These are phyloP conservation scores for Hyaloscypha hepaticicola DNA, from an alignment of 495 filamentous ascomycete species.

Conservation along the genomic window DNA sequence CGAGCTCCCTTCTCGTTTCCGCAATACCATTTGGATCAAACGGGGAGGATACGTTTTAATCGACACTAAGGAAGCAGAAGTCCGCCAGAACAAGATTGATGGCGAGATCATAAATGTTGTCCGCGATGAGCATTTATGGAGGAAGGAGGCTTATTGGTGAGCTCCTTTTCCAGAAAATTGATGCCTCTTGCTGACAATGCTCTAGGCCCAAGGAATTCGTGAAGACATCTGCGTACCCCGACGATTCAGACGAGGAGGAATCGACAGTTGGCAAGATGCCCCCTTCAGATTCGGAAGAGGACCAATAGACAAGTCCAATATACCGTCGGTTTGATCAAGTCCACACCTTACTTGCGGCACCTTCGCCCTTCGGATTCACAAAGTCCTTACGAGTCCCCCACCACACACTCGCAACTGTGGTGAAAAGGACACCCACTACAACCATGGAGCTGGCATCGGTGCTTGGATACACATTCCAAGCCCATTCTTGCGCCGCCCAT, in stretches of 20 bases:
- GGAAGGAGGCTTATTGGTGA: constrained; percentile 87
- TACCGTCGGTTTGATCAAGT: constrained; percentile 22
- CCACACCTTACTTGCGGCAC: constrained; percentile 27
- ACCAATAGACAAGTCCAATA: constrained; percentile 31
- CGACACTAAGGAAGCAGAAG: constrained; percentile 61
- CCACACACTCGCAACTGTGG: constrained; percentile 64
- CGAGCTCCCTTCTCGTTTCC: constrained; percentile 79
- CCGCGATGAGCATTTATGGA: constrained; percentile 86
- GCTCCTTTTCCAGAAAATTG: constrained; percentile 28
- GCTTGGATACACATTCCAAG: constrained; percentile 96
- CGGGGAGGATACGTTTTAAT: constrained; percentile 84
- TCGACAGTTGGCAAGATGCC: constrained; percentile 82
- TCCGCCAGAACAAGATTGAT: constrained; percentile 71
- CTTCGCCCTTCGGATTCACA: constrained; percentile 26
- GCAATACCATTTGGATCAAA: constrained; percentile 87
- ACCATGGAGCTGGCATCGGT: constrained; percentile 73
- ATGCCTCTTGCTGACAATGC: constrained; percentile 25
- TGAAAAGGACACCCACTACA: constrained; percentile 69
- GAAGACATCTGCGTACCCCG: constrained; percentile 55
- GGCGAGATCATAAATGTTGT: constrained; percentile 95
- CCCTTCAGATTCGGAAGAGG: constrained; percentile 58
- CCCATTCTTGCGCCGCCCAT: constrained; percentile 91
- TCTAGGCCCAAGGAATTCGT: constrained; percentile 78
- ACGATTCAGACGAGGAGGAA: constrained; percentile 69
- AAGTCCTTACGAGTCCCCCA: constrained; percentile 53